A percentile compares a stretch with the other conserved stretches of the same genome.
Conservation (phyloP, 1,284 basidiomycete species). For the Uromyces viciae-fabae region DNA sequence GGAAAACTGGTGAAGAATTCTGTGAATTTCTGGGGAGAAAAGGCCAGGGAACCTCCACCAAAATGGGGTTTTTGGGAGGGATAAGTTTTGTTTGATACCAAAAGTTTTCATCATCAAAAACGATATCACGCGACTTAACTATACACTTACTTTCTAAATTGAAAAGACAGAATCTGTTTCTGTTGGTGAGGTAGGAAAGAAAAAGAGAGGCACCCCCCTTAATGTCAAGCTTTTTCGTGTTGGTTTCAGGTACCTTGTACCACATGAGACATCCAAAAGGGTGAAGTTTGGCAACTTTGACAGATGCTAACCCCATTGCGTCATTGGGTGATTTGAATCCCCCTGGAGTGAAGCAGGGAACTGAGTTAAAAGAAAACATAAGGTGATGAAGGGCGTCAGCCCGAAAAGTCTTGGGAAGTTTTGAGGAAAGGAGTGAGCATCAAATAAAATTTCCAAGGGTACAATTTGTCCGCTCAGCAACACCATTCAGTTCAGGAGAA, state of each 20-base stretch:
- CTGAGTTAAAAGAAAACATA: constrained; percentile 55
- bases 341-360: constrained; percentile 40
- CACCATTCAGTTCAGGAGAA: constrained; percentile 54
- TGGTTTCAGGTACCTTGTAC: constrained; percentile 19
- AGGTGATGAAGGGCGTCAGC: constrained; percentile 52
- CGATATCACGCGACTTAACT: constrained; percentile 1
- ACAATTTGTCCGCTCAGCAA: no score
- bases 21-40: no score
- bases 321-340: neutral
- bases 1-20: no score
- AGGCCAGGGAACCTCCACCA: no score
- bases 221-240: neutral
- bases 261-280: constrained; percentile 19
- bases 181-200: constrained; percentile 9
- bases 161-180: neutral
- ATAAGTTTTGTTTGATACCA: no score
- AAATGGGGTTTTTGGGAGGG: no score
- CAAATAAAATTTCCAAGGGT: constrained; percentile 51
- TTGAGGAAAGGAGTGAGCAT: constrained; percentile 51
- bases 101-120: neutral
- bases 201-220: neutral
- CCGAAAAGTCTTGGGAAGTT: constrained; percentile 54
- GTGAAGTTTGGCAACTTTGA: neutral
- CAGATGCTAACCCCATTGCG: neutral
- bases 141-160: neutral